Base-by-base conservation (phyloP, 2,329 filamentous ascomycete genomes). In the Penicillium sp. region DNA sequence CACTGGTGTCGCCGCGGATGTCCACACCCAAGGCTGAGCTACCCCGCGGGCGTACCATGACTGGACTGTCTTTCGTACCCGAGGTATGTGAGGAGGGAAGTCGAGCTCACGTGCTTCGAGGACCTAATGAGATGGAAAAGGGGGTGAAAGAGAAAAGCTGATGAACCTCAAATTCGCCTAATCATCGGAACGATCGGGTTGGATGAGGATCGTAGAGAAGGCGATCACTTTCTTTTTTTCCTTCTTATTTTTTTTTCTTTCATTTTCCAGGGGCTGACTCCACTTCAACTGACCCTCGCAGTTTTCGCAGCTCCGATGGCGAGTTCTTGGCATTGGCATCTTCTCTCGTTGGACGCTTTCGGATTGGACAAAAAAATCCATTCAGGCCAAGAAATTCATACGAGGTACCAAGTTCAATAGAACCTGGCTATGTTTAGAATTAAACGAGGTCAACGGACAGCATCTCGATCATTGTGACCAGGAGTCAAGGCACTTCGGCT, bases 1-100 rank as follows among this genome's bases (percentile, higher is more conserved):
- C 73, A 46, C 69, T 69, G 33, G 73, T 76, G 55, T 75, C 73
- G 36, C 74, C 74, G 50, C 71, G 68, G 53, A 75, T 75, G 52
- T 76, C 73, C 51, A 64, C 73, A 46, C 73, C 73, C 47, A 77
- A 64, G 53, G 71, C 74, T 22, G 73, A 74, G 49, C 65, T 69
- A 57, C 72, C 66, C 53, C 72, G 68, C 42, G 69, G 64, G 51
- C 72, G 71, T 55, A 63, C 61, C 72, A 73, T 73, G 38, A 35
- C 14, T 25, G 22, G 22, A 25, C 22, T 22, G 19, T 22, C 5
- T 22, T 22, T 22, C 19, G 19, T 22, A 22, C 19, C 19, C 19
- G 19, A 22, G 19, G 31, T 13, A n/a, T 33, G 31, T 42, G 40
- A 7, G 5, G 22, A 25, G 1, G 37, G n/a, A 12, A 6, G 19